Evolutionary conservation across 371 early-diverging fungal species (phyloP).

Genomic region (Apophysomyces trapeziformis): DNA sequence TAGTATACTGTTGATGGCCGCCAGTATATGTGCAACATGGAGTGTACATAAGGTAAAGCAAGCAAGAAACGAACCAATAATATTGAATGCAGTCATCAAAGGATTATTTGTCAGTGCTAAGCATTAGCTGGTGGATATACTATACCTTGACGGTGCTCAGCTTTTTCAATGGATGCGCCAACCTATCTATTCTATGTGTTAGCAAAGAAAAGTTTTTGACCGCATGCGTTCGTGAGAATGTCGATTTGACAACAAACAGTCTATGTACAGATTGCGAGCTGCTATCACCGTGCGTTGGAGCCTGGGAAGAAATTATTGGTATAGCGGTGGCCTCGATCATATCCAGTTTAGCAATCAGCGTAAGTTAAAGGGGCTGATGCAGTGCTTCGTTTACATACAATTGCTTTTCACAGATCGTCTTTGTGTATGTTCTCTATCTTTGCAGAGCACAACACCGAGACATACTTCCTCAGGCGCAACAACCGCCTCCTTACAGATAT

Average conservation of each 20-base stretch:
- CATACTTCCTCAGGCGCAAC: constrained; percentile 10
- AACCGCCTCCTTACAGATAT: background rate
- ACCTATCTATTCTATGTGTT: constrained; percentile 24
- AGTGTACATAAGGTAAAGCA: constrained; percentile 22
- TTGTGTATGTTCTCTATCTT: constrained; percentile 29
- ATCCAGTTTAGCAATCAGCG: constrained; percentile 26
- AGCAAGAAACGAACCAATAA: background rate
- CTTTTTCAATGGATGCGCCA: constrained; percentile 28
- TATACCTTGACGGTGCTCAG: constrained; percentile 27
- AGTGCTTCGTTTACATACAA: background rate
- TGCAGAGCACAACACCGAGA: constrained; percentile 20
- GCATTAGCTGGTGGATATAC: constrained; percentile 38
- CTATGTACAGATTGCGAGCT: constrained; percentile 3
- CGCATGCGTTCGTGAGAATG: constrained; percentile 21
- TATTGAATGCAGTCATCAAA: background rate
- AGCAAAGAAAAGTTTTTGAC: constrained; percentile 26
- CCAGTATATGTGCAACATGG: constrained; percentile 27
- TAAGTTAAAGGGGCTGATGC: constrained; percentile 11
- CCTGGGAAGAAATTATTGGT: constrained; percentile 27
- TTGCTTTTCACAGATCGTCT: constrained; percentile 13
- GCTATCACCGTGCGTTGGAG: constrained; percentile 14
- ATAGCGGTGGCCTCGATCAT: constrained; percentile 25
- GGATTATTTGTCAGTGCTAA: constrained; percentile 21
- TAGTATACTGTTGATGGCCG: constrained; percentile 20
- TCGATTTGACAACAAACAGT: background rate